phyloP scores from a whole-genome alignment of 768 basidiomycete species.

The Lepiota brunneoincarnata region DNA sequence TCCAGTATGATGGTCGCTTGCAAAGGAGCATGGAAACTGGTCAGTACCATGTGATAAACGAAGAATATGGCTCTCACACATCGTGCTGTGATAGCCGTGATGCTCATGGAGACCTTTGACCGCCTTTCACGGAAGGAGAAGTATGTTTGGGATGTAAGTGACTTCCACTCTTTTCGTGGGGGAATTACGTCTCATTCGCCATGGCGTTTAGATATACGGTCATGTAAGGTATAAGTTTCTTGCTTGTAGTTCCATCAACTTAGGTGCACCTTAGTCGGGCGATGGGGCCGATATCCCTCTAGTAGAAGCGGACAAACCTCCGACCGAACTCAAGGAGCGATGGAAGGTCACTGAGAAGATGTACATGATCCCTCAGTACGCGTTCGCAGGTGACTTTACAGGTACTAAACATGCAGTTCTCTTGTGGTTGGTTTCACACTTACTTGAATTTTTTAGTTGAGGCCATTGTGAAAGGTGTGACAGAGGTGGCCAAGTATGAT shows the following conservation, averaged over 20 bases:
- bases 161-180: background rate
- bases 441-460: conserved; percentile 41
- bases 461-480: conserved; percentile 62
- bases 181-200: background rate
- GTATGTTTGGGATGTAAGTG: conserved; percentile 73
- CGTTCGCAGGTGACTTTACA: conserved; percentile 67
- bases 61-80: background rate
- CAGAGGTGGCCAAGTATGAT: conserved; percentile 58
- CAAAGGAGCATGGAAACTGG: conserved; percentile 65
- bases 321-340: conserved; percentile 51
- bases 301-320: conserved; percentile 47
- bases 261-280: conserved; percentile 44
- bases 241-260: background rate
- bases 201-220: conserved; percentile 48
- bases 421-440: background rate
- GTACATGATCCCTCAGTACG: conserved; percentile 64
- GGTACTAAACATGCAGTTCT: conserved; percentile 28
- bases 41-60: conserved; percentile 18
- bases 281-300: conserved; percentile 57
- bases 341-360: conserved; percentile 73
- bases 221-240: conserved; percentile 43
- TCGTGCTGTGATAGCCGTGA: conserved; percentile 45
- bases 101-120: conserved; percentile 73
- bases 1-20: conserved; percentile 69
- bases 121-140: conserved; percentile 63